Evolutionary conservation across 2,329 filamentous ascomycete genomes (phyloP).

Genomic region (Fusarium camptoceras): DNA sequence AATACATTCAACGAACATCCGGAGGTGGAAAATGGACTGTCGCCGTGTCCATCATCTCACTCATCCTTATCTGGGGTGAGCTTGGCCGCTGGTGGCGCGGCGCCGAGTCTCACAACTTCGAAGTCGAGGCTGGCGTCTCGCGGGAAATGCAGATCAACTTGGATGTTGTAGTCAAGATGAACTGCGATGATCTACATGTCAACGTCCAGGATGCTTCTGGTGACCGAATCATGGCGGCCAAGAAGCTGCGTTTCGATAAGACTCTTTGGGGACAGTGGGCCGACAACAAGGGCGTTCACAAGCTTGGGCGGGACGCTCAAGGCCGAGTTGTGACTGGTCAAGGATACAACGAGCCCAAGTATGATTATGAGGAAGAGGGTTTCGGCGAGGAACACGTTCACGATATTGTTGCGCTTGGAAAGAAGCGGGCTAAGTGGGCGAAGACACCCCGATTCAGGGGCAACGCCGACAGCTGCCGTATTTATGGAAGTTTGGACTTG

Average conservation of each 20-base stretch:
- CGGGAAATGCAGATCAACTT: constrained; percentile 94
- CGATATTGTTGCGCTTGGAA: constrained; percentile 82
- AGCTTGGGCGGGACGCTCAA: constrained; percentile 66
- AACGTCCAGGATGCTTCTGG: constrained; percentile 97
- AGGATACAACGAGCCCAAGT: constrained; percentile 61
- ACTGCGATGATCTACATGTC: constrained; percentile 87
- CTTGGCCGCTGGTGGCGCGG: constrained; percentile 86
- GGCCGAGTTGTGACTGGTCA: constrained; percentile 62
- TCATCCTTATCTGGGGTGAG: constrained; percentile 82
- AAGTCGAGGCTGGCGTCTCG: constrained; percentile 90
- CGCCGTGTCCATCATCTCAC: constrained; percentile 78
- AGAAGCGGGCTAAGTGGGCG: constrained; percentile 72
- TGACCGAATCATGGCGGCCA: constrained; percentile 87
- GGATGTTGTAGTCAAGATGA: constrained; percentile 92
- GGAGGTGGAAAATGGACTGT: constrained; percentile 96
- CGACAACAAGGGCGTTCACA: constrained; percentile 74
- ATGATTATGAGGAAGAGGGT: constrained; percentile 71
- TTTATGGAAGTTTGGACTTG: constrained; percentile 89
- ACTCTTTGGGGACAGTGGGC: constrained; percentile 89
- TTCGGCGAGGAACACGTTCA: constrained; percentile 87
- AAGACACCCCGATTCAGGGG: constrained; percentile 79
- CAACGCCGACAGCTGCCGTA: constrained; percentile 79
- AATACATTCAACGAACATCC: constrained; percentile 86
- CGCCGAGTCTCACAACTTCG: constrained; percentile 87
- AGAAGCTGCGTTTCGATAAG: constrained; percentile 77